Conservation (phyloP, 2,329 filamentous ascomycete genomes). For the Coniochaeta sp. region DNA sequence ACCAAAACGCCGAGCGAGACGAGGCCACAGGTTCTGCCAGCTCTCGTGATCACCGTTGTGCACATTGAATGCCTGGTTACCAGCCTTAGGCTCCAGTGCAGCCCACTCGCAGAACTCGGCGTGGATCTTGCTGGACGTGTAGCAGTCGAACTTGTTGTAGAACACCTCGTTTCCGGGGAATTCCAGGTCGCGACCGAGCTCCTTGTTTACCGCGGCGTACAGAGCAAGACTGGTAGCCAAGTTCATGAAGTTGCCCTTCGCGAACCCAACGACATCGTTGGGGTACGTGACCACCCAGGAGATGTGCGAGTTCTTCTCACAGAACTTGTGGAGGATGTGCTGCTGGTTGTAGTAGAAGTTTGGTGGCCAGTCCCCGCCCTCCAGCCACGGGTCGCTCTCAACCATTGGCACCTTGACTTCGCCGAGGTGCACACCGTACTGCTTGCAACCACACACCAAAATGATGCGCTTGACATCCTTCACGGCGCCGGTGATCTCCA, state of each 20-base stretch:
- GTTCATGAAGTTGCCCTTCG: slow-evolving; percentile 31
- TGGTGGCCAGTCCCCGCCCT: slow-evolving; percentile 25
- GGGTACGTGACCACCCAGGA: slow-evolving; percentile 24
- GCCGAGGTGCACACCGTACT: slow-evolving; percentile 47
- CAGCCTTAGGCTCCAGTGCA: slow-evolving; percentile 18
- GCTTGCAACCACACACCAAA: slow-evolving; percentile 41
- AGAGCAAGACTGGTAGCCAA: slow-evolving; percentile 29
- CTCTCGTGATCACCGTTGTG: slow-evolving; percentile 32
- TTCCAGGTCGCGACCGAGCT: slow-evolving; percentile 22
- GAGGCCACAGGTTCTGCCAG: slow-evolving; percentile 35
- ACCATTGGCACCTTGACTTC: slow-evolving; percentile 37
- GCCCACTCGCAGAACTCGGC: slow-evolving; percentile 30
- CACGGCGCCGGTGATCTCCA: slow-evolving; percentile 32
- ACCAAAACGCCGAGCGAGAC: slow-evolving; percentile 26
- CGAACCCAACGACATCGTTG: slow-evolving; percentile 25
- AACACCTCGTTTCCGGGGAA: slow-evolving; percentile 26
- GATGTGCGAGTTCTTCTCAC: slow-evolving; percentile 8
- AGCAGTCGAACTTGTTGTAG: slow-evolving; percentile 25
- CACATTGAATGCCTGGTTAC: slow-evolving; percentile 33
- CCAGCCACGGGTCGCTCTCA: slow-evolving; percentile 37
- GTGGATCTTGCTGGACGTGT: slow-evolving; percentile 24
- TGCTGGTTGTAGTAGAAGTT: slow-evolving; percentile 49
- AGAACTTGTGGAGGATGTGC: slow-evolving; percentile 27
- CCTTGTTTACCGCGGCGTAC: slow-evolving; percentile 28
- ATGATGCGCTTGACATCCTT: slow-evolving; percentile 38